Percentiles rank a stretch among this genome's conserved stretches.
These are phyloP conservation scores for Curvularia sp. DNA, from an alignment of 2,329 filamentous ascomycete genomes.

Conservation along the genomic window DNA sequence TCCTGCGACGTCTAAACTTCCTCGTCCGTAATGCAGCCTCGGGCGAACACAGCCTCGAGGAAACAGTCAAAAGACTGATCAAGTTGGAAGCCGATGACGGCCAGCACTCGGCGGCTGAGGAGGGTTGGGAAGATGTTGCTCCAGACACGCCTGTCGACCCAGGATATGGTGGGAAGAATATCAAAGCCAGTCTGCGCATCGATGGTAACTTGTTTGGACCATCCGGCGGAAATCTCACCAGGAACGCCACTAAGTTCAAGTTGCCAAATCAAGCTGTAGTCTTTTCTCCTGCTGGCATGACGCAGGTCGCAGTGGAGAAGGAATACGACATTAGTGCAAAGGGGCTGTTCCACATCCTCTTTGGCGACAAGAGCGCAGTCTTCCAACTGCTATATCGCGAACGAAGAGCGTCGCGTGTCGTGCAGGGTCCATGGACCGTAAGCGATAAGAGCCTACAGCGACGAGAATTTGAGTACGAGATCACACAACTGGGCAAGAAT, in stretches of 20 bases:
- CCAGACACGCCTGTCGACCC: conserved; percentile 66
- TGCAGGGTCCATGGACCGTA: conserved; percentile 83
- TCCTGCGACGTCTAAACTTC: conserved; percentile 84
- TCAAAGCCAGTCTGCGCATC: conserved; percentile 66
- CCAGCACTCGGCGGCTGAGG: conserved; percentile 72
- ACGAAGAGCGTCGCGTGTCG: conserved; percentile 60
- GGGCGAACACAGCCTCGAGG: conserved; percentile 73
- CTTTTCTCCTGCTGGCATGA: conserved; percentile 85
- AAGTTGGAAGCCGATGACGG: conserved; percentile 71
- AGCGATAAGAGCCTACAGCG: conserved; percentile 74
- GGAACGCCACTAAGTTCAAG: conserved; percentile 74
- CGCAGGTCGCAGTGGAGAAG: conserved; percentile 75
- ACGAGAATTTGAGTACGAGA: conserved; percentile 81
- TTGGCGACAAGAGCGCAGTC: conserved; percentile 93
- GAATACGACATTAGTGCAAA: conserved; percentile 92
- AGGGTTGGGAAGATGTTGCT: conserved; percentile 90
- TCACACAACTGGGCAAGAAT: conserved; percentile 59
- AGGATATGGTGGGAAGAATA: conserved; percentile 56
- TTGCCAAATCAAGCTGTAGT: conserved; percentile 80
- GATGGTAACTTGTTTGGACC: conserved; percentile 66
- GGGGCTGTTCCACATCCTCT: conserved; percentile 92
- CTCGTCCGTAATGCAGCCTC: conserved; percentile 81
- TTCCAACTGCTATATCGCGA: conserved; percentile 92
- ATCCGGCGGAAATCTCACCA: conserved; percentile 49
- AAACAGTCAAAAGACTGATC: conserved; percentile 74